Evolutionary conservation across 2,329 filamentous ascomycete genomes (phyloP), one percentile per base, ranked within the genome.

Genomic region (Stachybotrys echinatus): DNA sequence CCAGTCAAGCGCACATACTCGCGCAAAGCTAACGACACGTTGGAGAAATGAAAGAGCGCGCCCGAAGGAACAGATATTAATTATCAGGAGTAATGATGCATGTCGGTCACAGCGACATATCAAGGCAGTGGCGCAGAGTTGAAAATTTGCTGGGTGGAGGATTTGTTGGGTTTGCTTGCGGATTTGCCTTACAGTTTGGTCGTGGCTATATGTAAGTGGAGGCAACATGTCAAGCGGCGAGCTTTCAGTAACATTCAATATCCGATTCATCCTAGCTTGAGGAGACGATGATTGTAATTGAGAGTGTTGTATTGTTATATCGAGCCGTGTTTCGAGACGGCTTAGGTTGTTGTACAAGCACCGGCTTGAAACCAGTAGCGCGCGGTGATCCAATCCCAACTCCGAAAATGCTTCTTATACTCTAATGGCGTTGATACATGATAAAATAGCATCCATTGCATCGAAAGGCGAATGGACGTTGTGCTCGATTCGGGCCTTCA

Each of bases 1-100:
- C 22, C 48, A 19, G 22, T 50, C 19, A 40, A 49, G 18, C 50
- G 43, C 18, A 53, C 50, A 12, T 53, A 52, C 47, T 59, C 48
- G 5, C 47, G 46, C n/a, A 55, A 53, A 45, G 19, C 40, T 37
- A 45, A 31, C 27, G 37, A 47, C 12, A 47, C 48, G 6, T 7
- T 6, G 19, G 14, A 34, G 2, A 14, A 5, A 2, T 8, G 5
- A 34, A 34, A 3, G 10, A 34, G 27, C 27, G 3, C 14, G 3
- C 14, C 27, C 27, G 27, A 34, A 5, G n/a, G n/a, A n/a, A n/a
- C n/a, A n/a, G n/a, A n/a, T n/a, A n/a, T n/a, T n/a, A n/a, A n/a
- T n/a, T n/a, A n/a, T n/a, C n/a, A n/a, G n/a, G n/a, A n/a, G n/a
- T n/a, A n/a, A n/a, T n/a, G n/a, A n/a, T n/a, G n/a, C n/a, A n/a